phyloP scores from a whole-genome alignment of 805 yeast species.

The Candida ovalis region DNA sequence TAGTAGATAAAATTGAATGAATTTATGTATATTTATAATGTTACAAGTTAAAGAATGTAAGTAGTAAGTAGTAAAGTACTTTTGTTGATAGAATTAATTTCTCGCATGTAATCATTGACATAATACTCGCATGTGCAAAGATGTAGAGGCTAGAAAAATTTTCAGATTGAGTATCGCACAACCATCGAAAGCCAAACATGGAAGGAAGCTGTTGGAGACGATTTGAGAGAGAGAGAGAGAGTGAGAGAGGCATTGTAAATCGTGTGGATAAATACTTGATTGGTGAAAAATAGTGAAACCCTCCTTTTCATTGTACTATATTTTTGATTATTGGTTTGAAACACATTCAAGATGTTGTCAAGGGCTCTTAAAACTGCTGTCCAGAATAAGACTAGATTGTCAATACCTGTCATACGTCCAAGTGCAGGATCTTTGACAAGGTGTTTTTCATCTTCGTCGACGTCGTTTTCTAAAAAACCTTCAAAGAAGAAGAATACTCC shows the following conservation, averaged over 20 bases:
- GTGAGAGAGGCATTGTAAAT: too few species aligned
- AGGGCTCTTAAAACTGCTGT: conserved; percentile 8
- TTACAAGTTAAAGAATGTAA: too few species aligned
- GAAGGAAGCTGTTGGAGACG: background rate
- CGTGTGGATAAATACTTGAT: too few species aligned
- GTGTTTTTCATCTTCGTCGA: background rate
- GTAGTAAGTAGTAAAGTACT: too few species aligned
- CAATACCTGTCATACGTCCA: background rate
- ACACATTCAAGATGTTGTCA: conserved; percentile 2
- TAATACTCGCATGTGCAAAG: background rate
- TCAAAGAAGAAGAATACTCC: background rate
- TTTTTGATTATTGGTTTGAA: background rate
- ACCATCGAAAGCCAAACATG: background rate
- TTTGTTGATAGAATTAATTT: too few species aligned
- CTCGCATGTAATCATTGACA: too few species aligned
- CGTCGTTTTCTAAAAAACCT: too few species aligned
- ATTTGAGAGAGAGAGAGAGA: background rate
- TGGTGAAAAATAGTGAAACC: too few species aligned
- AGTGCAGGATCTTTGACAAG: background rate
- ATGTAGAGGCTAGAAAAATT: background rate
- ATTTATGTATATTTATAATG: background rate
- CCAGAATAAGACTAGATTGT: background rate
- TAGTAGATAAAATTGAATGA: background rate
- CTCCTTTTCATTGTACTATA: too few species aligned
- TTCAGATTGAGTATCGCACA: background rate